A percentile compares a stretch with the other conserved stretches of the same genome.
These are phyloP conservation scores for Pichia kluyveri DNA, from an alignment of 805 yeast genomes.

Conservation along the genomic window DNA sequence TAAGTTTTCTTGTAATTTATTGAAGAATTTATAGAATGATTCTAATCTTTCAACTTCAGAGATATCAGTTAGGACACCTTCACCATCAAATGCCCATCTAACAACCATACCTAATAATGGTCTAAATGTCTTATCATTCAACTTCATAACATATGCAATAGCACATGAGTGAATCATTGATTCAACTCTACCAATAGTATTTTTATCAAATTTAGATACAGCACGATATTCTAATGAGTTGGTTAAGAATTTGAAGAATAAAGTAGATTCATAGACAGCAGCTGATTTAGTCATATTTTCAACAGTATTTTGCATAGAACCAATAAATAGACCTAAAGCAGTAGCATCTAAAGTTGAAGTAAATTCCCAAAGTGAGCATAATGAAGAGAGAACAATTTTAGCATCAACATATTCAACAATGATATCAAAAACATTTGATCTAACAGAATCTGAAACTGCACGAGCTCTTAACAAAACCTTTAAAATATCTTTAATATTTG, in stretches of 20 bases:
- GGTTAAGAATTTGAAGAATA: conserved; percentile 60
- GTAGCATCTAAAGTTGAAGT: conserved; percentile 30
- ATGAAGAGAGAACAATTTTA: conserved; percentile 49
- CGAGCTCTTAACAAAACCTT: conserved; percentile 47
- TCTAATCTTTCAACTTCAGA: conserved; percentile 49
- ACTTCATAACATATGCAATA: conserved; percentile 71
- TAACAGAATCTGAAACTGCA: conserved; percentile 49
- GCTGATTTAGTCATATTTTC: conserved; percentile 64
- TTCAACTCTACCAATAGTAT: conserved; percentile 76
- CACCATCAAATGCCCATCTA: conserved; percentile 89
- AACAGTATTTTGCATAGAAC: conserved; percentile 55
- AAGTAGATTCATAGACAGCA: conserved; percentile 61
- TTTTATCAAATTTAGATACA: conserved; percentile 49
- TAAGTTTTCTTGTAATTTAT: conserved; percentile 72
- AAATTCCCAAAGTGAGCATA: conserved; percentile 55
- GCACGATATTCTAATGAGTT: conserved; percentile 65
- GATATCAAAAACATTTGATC: conserved; percentile 52
- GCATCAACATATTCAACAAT: conserved; percentile 61
- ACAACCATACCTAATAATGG: conserved; percentile 82
- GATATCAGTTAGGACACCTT: conserved; percentile 41
- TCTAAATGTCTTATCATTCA: conserved; percentile 88
- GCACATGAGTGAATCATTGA: conserved; percentile 66
- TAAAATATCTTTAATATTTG: conserved; percentile 57
- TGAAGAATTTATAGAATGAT: conserved; percentile 80
- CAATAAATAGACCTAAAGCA: conserved; percentile 63